phyloP scores from a whole-genome alignment of 1,139 yeast genomes.

The Pichia norvegensis region DNA sequence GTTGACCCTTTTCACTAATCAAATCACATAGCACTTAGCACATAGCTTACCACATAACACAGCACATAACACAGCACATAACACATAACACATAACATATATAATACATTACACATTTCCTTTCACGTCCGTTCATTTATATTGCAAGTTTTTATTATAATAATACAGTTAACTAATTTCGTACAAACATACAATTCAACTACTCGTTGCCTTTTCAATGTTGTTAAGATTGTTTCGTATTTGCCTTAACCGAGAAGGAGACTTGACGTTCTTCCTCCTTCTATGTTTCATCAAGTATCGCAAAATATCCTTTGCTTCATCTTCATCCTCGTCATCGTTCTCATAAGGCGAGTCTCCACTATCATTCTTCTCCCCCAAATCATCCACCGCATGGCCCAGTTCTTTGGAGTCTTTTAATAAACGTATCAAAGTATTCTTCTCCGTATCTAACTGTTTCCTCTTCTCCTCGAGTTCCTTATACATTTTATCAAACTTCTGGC shows the following conservation, averaged over 20 bases:
- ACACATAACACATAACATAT: background rate
- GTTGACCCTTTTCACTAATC: background rate
- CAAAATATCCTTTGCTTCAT: conserved; percentile 6
- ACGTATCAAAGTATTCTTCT: conserved; percentile 11
- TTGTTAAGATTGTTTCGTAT: conserved; percentile 5
- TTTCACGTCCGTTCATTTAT: background rate
- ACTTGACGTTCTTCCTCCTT: background rate
- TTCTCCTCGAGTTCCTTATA: conserved; percentile 20
- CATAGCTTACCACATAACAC: no score
- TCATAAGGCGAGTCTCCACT: background rate
- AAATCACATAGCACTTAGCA: no score
- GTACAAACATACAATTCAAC: background rate
- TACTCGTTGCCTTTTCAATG: conserved; percentile 6
- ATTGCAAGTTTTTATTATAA: background rate
- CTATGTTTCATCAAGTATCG: conserved; percentile 6
- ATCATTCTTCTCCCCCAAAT: background rate
- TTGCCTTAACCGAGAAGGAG: background rate
- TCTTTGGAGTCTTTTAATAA: conserved; percentile 4
- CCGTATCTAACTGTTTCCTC: conserved; percentile 20
- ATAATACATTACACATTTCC: background rate
- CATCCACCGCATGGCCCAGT: background rate
- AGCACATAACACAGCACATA: no score
- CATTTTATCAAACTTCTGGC: conserved; percentile 20
- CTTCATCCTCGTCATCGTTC: conserved; percentile 2
- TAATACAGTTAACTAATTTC: background rate